Evolutionary conservation across 2,329 filamentous ascomycete species (phyloP).

Genomic region (Aspergillus fijiensis): DNA sequence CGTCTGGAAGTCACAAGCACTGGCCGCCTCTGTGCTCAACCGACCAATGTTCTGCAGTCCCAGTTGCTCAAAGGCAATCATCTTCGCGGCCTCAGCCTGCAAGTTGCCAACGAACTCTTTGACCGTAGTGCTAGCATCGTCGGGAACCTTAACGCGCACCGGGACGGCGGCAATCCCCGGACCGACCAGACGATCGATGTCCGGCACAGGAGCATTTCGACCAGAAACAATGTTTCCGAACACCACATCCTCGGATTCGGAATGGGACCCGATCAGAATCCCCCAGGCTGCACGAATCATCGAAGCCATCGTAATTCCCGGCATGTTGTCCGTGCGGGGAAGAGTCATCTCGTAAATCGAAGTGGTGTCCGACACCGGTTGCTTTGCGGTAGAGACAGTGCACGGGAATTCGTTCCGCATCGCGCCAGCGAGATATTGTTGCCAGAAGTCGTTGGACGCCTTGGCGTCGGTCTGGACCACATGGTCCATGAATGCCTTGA

Average conservation of each 20-base stretch:
- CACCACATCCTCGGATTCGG: conserved; percentile 10
- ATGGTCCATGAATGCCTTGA: conserved; percentile 9
- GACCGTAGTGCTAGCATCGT: not conserved
- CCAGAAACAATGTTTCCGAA: conserved; percentile 11
- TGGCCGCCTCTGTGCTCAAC: not conserved
- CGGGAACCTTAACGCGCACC: conserved; percentile 6
- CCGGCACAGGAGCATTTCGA: conserved; percentile 10
- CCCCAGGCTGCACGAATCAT: conserved; percentile 13
- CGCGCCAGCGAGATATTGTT: conserved; percentile 3
- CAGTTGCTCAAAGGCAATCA: conserved; percentile 12
- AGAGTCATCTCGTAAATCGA: not conserved
- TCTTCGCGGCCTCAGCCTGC: conserved; percentile 4
- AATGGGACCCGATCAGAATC: conserved; percentile 7
- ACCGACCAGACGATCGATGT: conserved; percentile 7
- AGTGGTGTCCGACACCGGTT: conserved; percentile 2
- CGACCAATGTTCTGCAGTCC: conserved; percentile 13
- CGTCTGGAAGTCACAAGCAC: conserved; percentile 11
- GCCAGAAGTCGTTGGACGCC: conserved; percentile 7
- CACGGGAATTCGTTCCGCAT: conserved; percentile 4
- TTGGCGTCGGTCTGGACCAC: not conserved
- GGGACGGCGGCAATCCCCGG: conserved; percentile 12
- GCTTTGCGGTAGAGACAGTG: not conserved
- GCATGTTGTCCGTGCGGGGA: not conserved
- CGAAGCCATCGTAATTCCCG: conserved; percentile 5
- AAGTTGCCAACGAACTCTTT: conserved; percentile 5